Base-by-base conservation (phyloP, 2,329 filamentous ascomycete genomes). In the Diaporthe citri region DNA sequence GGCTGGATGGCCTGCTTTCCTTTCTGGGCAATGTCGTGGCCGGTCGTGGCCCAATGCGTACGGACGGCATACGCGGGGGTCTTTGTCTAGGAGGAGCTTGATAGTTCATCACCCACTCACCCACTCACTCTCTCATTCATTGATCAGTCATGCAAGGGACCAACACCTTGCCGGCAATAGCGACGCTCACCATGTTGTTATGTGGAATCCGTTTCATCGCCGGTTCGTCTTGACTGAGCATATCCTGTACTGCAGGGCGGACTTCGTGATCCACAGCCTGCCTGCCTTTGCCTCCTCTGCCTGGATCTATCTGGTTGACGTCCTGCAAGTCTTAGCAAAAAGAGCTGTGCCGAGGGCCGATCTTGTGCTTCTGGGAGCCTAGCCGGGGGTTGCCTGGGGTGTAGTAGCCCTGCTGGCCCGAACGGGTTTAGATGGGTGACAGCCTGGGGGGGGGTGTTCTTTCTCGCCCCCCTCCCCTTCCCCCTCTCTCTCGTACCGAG, bases 341-440 rank as follows among this genome's bases (percentile, higher is more conserved):
- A 59, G 28, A 71, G 69, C 69, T 48, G 69, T 59, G 69, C 64
- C 69, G 69, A 71, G 69, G 69, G 69, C 43, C 69, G 69, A 71
- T 71, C 69, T 56, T 25, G 43, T 60, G 39, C 39, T 36, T 60
- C 55, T 48, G 52, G 51, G 51, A 71, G 69, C 55, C 69, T 71
- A 34, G 69, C 55, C 31, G 69, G 56, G 31, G 62, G 62, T 7
- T 71, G 55, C 69, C 56, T 57, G 46, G 55, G 67, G 20, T 8
- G 28, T 28, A 36, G 43, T 46, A 31, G 57, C 52, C 43, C 17
- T n/a, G 43, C 41, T 36, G 36, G 57, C 39, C 41, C 28, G 28
- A 34, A 71, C 13, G 31, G 52, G 69, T n/a, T 57, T 57, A 72
- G 48, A 20, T 10, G 28, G 34, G 39, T 48, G 52, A 41, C 36